A percentile compares a stretch with the other conserved stretches of the same genome.
phyloP scores from a whole-genome alignment of 2,329 filamentous ascomycete species.

The Dothidotthia symphoricarpi region DNA sequence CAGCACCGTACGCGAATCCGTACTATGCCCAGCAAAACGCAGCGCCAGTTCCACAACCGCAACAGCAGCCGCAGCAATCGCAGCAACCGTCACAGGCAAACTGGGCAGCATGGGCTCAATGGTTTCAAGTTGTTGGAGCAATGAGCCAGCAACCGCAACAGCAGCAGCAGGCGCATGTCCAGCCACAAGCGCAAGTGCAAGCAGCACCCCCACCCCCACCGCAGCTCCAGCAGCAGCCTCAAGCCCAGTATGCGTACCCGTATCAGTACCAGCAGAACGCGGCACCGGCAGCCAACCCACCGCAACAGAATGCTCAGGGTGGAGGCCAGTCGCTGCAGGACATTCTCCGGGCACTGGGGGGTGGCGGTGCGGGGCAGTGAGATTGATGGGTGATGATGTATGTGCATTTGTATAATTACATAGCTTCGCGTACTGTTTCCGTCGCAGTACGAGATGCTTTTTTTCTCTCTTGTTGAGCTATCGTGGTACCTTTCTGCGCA shows the following conservation, averaged over 20 bases:
- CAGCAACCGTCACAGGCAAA: conserved; percentile 28
- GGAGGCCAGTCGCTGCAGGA: conserved; percentile 30
- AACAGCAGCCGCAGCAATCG: conserved; percentile 9
- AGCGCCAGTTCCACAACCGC: conserved; percentile 14
- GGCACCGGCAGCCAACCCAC: conserved; percentile 19
- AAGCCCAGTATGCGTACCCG: conserved; percentile 24
- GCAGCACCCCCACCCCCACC: conserved; percentile 22
- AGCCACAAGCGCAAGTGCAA: conserved; percentile 16
- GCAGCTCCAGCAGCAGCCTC: conserved; percentile 17
- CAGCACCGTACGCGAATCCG: conserved; percentile 16
- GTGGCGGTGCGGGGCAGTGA: conserved; percentile 13
- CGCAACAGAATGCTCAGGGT: conserved; percentile 20
- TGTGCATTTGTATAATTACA: no score
- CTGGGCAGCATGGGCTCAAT: conserved; percentile 30
- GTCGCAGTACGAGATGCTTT: no score
- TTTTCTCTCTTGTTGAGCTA: conserved; percentile 1
- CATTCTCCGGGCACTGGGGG: conserved; percentile 31
- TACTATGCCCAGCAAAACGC: not conserved
- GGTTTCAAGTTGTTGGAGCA: conserved; percentile 26
- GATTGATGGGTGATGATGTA: no score
- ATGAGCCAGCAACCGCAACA: conserved; percentile 27
- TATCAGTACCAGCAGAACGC: conserved; percentile 26
- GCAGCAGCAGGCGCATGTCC: conserved; percentile 14
- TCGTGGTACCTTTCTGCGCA: conserved; percentile 9
- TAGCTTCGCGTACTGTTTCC: no score